phyloP scores from a whole-genome alignment of 1,139 yeast species.

The Scheffersomyces segobiensis region DNA sequence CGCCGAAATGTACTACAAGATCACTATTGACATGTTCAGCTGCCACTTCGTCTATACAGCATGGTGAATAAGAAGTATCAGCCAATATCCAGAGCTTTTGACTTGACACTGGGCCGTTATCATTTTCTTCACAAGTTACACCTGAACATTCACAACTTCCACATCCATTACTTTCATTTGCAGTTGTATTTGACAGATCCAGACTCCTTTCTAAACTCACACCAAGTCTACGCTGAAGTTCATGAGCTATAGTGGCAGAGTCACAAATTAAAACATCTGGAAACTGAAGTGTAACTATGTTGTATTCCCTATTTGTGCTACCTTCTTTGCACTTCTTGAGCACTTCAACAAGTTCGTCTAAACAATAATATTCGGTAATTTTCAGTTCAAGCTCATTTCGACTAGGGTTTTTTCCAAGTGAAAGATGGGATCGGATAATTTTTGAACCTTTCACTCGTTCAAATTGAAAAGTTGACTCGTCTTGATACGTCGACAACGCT shows the following conservation, averaged over 20 bases:
- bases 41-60: constrained; percentile 97
- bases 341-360: constrained; percentile 44
- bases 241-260: constrained; percentile 66
- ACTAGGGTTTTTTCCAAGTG: constrained; percentile 22
- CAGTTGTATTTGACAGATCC: background rate
- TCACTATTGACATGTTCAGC: constrained; percentile 91
- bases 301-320: constrained; percentile 28
- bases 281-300: constrained; percentile 77
- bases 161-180: background rate
- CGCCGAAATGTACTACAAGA: constrained; percentile 89
- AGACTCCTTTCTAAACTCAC: background rate
- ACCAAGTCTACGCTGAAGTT: constrained; percentile 36
- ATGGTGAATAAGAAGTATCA: constrained; percentile 92
- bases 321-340: constrained; percentile 28
- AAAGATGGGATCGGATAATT: constrained; percentile 27
- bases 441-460: constrained; percentile 27
- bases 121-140: background rate
- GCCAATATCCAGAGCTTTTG: constrained; percentile 74
- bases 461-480: constrained; percentile 49
- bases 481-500: constrained; percentile 60
- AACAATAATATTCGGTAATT: constrained; percentile 51
- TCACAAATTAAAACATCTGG: constrained; percentile 82
- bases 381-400: constrained; percentile 27
- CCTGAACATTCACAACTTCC: background rate
- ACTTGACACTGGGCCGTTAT: background rate